These are phyloP conservation scores for Fusarium protoensiforme DNA, from an alignment of 2,329 filamentous ascomycete species.

Conservation along the genomic window DNA sequence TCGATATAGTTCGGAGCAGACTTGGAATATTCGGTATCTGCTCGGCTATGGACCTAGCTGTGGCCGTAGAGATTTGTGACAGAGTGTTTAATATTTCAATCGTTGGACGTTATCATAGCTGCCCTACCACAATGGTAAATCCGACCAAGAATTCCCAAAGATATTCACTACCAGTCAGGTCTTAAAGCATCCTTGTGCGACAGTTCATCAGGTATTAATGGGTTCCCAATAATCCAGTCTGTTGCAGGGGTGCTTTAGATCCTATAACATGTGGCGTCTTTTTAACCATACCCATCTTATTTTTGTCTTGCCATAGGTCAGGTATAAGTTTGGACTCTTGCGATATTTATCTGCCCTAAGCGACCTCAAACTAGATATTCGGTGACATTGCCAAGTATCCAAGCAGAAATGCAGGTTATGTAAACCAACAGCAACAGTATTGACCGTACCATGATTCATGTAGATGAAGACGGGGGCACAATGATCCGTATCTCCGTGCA, in stretches of 20 bases:
- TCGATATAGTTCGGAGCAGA: no score
- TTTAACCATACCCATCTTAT: neutral
- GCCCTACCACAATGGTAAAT: neutral
- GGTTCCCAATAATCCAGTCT: neutral
- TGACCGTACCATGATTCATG: neutral
- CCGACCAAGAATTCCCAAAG: neutral
- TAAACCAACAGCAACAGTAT: neutral
- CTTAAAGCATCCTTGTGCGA: neutral
- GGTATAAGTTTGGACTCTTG: neutral
- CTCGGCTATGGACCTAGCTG: no score
- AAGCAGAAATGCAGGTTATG: neutral
- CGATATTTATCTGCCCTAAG: neutral
- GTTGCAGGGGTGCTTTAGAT: neutral
- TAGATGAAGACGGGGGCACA: neutral
- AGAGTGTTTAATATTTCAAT: no score
- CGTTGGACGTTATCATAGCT: no score
- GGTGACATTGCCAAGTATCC: neutral
- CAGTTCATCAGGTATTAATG: neutral
- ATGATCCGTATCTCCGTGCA: neutral
- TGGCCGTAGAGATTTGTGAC: no score
- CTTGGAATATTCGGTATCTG: no score
- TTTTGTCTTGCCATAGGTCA: neutral
- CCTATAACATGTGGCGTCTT: neutral
- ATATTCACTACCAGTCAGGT: neutral
- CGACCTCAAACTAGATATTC: neutral